Percentiles rank a stretch among this genome's conserved stretches.
These are phyloP conservation scores for Haplosporangium sp. DNA, from an alignment of 371 early-diverging fungal genomes.

Conservation along the genomic window DNA sequence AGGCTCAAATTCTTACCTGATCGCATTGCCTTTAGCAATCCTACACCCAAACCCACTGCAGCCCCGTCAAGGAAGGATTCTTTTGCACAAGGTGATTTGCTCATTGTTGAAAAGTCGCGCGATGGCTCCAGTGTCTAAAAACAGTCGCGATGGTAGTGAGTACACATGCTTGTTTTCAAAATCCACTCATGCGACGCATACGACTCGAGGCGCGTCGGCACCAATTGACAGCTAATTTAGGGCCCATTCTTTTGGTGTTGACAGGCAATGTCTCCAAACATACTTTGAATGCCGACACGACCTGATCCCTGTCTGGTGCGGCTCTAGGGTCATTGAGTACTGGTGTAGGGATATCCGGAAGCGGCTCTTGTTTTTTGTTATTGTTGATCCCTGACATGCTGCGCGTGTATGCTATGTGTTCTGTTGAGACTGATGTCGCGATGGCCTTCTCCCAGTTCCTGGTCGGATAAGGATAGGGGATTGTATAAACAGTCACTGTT, in stretches of 20 bases:
- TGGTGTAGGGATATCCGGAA: conserved; percentile 43
- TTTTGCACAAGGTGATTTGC: conserved; percentile 48
- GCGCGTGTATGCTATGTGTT: too few species aligned
- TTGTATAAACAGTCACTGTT: background rate
- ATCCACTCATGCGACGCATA: too few species aligned
- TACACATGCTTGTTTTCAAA: too few species aligned
- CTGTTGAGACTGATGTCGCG: too few species aligned
- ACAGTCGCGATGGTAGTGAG: too few species aligned
- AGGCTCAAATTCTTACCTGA: conserved; percentile 16
- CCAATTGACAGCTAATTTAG: background rate
- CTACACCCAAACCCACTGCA: conserved; percentile 41
- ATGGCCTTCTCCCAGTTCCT: too few species aligned
- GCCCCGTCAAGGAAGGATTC: conserved; percentile 53
- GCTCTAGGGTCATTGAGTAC: conserved; percentile 51
- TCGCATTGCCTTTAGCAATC: conserved; percentile 39
- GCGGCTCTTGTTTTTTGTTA: conserved; percentile 34
- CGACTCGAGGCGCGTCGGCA: background rate
- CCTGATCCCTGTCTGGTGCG: conserved; percentile 43
- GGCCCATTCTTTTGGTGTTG: background rate
- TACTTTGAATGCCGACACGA: conserved; percentile 53
- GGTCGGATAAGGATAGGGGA: background rate
- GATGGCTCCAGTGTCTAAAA: conserved; percentile 39
- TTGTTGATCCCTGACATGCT: conserved; percentile 40
- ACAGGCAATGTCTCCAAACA: background rate
- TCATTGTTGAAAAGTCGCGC: conserved; percentile 47